Evolutionary conservation across 2,329 filamentous ascomycete genomes (phyloP).

Genomic region (Bipolaris bicolor): DNA sequence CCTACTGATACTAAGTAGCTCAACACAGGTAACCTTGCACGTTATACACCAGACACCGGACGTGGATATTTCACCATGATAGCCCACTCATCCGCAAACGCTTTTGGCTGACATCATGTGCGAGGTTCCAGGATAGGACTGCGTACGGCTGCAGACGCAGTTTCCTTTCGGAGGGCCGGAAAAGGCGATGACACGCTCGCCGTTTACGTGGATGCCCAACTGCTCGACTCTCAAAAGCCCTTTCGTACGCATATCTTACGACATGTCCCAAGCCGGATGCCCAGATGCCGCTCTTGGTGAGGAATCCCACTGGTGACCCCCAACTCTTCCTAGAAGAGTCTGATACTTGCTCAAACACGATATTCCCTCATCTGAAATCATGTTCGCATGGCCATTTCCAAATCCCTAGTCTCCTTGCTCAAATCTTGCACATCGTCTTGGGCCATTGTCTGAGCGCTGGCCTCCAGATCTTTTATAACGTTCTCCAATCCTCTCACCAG

Average conservation of each 20-base stretch:
- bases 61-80: not conserved
- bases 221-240: not conserved
- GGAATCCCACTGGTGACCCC: not conserved
- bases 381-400: conserved; percentile 47
- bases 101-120: not conserved
- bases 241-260: not conserved
- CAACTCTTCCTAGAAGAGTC: not conserved
- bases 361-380: conserved; percentile 18
- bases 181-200: not conserved
- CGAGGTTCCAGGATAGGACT: not conserved
- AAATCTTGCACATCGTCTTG: conserved; percentile 47
- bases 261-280: too few relatives aligned
- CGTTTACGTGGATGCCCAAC: not conserved
- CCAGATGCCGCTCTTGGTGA: not conserved
- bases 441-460: conserved; percentile 51
- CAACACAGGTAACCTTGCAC: not conserved
- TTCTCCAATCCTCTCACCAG: conserved; percentile 62
- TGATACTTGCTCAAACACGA: not conserved
- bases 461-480: conserved; percentile 64
- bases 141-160: not conserved
- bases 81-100: not conserved
- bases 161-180: not conserved
- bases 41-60: too few relatives aligned
- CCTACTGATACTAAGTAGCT: not conserved
- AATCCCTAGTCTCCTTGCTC: conserved; percentile 42